Base-by-base conservation (phyloP, 2,329 filamentous ascomycete species). In the Tolypocladium endophyticum region DNA sequence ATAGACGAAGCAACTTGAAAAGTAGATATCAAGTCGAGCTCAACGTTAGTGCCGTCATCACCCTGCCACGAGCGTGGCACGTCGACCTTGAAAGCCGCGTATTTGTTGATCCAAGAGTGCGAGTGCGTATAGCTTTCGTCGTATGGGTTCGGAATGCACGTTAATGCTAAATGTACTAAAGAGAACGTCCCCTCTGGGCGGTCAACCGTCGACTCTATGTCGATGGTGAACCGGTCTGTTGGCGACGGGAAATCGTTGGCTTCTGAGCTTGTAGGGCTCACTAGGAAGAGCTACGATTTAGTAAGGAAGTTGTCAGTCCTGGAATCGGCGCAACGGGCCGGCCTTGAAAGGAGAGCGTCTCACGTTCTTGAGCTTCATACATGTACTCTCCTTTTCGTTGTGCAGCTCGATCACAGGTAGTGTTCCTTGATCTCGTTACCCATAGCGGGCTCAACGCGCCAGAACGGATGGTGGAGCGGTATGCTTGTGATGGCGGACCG, bases 21-120 rank as follows among this genome's bases (percentile, higher is more conserved):
- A 79, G 85, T 77, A 73, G 82, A 59, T 85, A 88, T 74, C 78
- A 88, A 70, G 77, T 89, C 56, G 68, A 72, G 25, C 12, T 72
- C 66, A 1, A 68, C 16, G 2, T 68, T 61, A 0, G 58, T 56
- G 0, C 70, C 71, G 0, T 69, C 62, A 0, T 65, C 59, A 0
- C 63, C 65, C 28, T 68, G 62, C 65, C 67, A 70, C 0, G 71
- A 69, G 2, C 71, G 66, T 3, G 68, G 68, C 0, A 73, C 69
- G 1, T 74, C 70, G 1, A 74, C 67, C 33, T 72, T 70, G 61
- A 74, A 72, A 0, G 71, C 71, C 0, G 71, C 72, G 43, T 64
- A 70, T 8, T 55, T 67, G 3, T 62, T 57, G 4, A 65, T 61
- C 9, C 59, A 50, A 6, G n/a, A n/a, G n/a, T n/a, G n/a, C n/a